Conservation (phyloP, 192 early-diverging fungal genomes). For the Diversispora eburnea region DNA sequence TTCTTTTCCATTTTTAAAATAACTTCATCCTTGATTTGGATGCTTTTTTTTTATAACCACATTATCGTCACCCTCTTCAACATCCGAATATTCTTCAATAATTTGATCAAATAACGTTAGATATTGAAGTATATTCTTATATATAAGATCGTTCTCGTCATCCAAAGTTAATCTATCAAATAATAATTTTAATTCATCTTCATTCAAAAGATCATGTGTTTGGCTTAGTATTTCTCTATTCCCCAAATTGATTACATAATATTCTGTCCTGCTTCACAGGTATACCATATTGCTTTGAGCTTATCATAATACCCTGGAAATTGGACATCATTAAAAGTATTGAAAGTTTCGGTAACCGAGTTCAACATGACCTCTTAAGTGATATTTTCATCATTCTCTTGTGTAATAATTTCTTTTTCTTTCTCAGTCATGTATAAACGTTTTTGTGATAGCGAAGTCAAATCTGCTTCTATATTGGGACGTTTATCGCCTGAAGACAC, state of each 20-base stretch:
- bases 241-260: background rate
- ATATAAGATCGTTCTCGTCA: background rate
- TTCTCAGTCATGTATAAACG: no score
- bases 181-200: background rate
- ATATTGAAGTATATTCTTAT: background rate
- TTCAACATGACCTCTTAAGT: constrained; percentile 1
- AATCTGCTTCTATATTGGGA: no score
- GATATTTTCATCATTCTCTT: background rate
- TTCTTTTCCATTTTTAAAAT: no score
- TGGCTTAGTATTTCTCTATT: background rate
- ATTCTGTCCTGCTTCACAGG: background rate
- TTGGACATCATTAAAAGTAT: background rate
- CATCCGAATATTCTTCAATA: background rate
- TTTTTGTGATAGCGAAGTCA: no score
- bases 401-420: no score
- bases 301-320: constrained; percentile 5
- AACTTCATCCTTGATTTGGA: no score
- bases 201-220: background rate
- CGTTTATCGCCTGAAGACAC: no score
- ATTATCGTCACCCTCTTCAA: background rate
- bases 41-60: background rate
- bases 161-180: background rate
- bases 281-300: background rate
- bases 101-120: background rate
- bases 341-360: background rate